Evolutionary conservation across 1,139 yeast genomes (phyloP), one percentile per base, ranked within the genome.

Genomic region (Diutina mesorugosa): DNA sequence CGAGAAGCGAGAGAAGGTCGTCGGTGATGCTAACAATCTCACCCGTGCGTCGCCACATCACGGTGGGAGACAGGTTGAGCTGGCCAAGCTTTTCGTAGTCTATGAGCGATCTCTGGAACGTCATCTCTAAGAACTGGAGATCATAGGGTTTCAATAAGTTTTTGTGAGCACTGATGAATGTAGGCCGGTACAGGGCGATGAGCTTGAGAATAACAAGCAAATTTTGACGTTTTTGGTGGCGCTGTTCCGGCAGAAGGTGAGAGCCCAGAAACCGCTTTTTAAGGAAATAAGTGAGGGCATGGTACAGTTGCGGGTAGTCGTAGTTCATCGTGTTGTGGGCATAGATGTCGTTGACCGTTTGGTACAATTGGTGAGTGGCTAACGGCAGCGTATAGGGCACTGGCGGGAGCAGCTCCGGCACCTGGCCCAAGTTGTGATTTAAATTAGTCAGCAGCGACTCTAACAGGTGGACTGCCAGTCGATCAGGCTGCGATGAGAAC

Each of bases 41-140:
- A 6, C 91, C 90, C 0, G 91, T 84, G 53, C 91, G 72, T 63
- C 91, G 74, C 91, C 91, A 86, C 61, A 85, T 84, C 10, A 85
- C 81, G 4, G 90, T 83, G 1, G 91, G 91, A 1, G 86, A 79
- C 48, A 83, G 78, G 57, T 80, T 78, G 61, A 79, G 66, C 30
- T 85, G 80, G 45, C 83, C 79, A 29, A 82, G 72, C 54, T 78
- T 67, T 65, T 86, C 90, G 63, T 83, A 83, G 63, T 85, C 90
- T 18, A 86, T 66, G 38, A 86, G 68, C 1, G 88, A 81, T 60
- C 91, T 68, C 64, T 86, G 91, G 63, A 85, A 81, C 12, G 85
- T 78, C 70, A 86, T 72, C 64, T 86, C 93, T 18, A 87, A 78
- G 61, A 84, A 79, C 55, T 83, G 76, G 55, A 84, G 68, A 66